Conservation (phyloP, 306 rosid species). For the Gleditsia sinensis region DNA sequence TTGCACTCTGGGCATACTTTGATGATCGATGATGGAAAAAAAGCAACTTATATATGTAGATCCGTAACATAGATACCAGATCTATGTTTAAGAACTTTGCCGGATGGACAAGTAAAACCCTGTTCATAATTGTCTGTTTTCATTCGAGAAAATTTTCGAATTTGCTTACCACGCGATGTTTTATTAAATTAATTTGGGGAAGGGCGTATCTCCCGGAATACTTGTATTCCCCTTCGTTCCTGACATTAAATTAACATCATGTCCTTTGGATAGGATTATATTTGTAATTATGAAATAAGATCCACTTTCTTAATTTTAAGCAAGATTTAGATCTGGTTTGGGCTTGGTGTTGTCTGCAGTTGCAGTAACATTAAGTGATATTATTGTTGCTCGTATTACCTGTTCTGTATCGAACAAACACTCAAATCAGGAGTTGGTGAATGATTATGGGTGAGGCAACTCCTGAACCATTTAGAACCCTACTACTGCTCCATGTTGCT, state of each 20-base stretch:
- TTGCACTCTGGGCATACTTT: not conserved
- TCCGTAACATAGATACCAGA: constrained; percentile 5
- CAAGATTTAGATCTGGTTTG: not conserved
- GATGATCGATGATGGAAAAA: not conserved
- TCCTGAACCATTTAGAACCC: not conserved
- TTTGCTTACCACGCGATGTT: not conserved
- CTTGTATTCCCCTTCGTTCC: not conserved
- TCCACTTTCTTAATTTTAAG: not conserved
- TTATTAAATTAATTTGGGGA: not conserved
- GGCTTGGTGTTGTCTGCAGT: not conserved
- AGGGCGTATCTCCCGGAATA: not conserved
- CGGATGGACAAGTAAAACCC: not conserved
- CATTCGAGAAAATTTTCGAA: not conserved
- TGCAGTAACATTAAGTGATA: not conserved
- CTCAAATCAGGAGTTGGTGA: not conserved
- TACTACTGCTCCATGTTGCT: not conserved
- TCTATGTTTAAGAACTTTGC: constrained; percentile 13
- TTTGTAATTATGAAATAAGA: not conserved
- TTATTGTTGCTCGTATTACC: not conserved
- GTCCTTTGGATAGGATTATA: not conserved
- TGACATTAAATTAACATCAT: not conserved
- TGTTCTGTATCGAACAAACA: not conserved
- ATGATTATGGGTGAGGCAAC: not conserved
- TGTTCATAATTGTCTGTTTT: not conserved
- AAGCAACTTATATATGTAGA: not conserved